Evolutionary conservation across 805 yeast species (phyloP).

Genomic region (Zygoascus ofunaensis): DNA sequence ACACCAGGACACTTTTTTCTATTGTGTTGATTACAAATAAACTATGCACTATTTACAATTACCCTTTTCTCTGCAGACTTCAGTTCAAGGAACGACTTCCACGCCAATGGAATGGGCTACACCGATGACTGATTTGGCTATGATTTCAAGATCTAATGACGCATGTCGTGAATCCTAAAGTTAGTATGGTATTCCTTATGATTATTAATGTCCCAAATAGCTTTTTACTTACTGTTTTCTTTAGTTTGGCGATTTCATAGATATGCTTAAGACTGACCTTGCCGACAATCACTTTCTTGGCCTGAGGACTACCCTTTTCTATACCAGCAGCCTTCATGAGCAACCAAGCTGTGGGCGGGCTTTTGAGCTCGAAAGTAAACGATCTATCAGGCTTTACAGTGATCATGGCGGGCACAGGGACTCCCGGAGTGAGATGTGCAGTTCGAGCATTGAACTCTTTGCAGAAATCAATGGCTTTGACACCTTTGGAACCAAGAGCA

Average conservation of each 20-base stretch:
- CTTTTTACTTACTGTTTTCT: conserved; percentile 39
- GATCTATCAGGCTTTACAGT: conserved; percentile 89
- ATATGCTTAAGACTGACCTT: conserved; percentile 72
- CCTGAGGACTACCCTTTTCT: conserved; percentile 66
- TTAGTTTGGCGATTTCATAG: conserved; percentile 90
- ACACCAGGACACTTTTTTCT: too few species aligned
- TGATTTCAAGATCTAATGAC: conserved; percentile 57
- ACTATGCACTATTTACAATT: too few species aligned
- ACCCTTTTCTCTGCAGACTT: too few species aligned
- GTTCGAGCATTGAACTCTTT: conserved; percentile 97
- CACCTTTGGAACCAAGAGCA: conserved; percentile 96
- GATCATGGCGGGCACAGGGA: conserved; percentile 79
- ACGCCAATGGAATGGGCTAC: conserved; percentile 90
- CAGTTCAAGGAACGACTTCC: conserved; percentile 53
- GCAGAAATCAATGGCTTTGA: conserved; percentile 96
- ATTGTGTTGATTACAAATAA: too few species aligned
- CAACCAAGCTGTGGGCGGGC: conserved; percentile 88
- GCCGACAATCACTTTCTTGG: conserved; percentile 56
- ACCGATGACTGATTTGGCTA: conserved; percentile 73
- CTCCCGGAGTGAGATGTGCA: conserved; percentile 74
- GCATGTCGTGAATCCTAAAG: conserved; percentile 64
- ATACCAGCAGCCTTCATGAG: conserved; percentile 72
- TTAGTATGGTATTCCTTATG: background rate
- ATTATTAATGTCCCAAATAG: too few species aligned
- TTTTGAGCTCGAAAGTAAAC: conserved; percentile 74